Conservation (phyloP, 2,329 filamentous ascomycete genomes). For the Scedosporium minutisporum region DNA sequence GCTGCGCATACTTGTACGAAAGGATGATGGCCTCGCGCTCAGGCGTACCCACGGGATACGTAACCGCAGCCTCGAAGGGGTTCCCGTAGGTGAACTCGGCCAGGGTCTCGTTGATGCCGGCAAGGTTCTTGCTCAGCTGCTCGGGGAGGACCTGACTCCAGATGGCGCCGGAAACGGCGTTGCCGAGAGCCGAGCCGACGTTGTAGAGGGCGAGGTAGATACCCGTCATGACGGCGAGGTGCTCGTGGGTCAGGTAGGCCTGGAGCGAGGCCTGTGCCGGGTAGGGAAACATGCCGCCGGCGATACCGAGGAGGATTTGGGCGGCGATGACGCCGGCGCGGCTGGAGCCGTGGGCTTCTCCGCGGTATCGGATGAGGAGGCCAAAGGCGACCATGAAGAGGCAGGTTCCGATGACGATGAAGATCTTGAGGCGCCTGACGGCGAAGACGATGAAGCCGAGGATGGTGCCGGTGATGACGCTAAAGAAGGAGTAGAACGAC, state of each 20-base stretch:
- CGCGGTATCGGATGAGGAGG: conserved; percentile 54
- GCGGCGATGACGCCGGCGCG: conserved; percentile 51
- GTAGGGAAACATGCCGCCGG: conserved; percentile 52
- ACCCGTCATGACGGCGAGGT: conserved; percentile 55
- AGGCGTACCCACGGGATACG: conserved; percentile 30
- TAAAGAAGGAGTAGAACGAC: conserved; percentile 48
- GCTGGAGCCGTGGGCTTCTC: conserved; percentile 29
- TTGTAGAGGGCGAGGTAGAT: conserved; percentile 55
- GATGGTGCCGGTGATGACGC: conserved; percentile 46
- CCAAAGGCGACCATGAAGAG: conserved; percentile 58
- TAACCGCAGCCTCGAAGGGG: conserved; percentile 21
- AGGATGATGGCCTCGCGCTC: conserved; percentile 32
- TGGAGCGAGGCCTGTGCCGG: conserved; percentile 36
- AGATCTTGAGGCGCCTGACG: conserved; percentile 51
- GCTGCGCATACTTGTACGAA: conserved; percentile 37
- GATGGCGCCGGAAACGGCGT: conserved; percentile 50
- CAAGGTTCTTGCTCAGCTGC: conserved; percentile 29
- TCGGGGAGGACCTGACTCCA: conserved; percentile 49
- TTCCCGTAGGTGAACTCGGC: conserved; percentile 24
- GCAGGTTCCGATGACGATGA: conserved; percentile 50
- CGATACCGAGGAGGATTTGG: conserved; percentile 52
- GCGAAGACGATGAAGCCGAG: conserved; percentile 48
- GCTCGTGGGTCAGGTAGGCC: conserved; percentile 31
- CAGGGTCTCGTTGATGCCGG: conserved; percentile 26
- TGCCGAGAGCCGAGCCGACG: conserved; percentile 50